These are phyloP conservation scores for Agarophyton chilense DNA, from an alignment of 23 red algal genomes.

Conservation along the genomic window DNA sequence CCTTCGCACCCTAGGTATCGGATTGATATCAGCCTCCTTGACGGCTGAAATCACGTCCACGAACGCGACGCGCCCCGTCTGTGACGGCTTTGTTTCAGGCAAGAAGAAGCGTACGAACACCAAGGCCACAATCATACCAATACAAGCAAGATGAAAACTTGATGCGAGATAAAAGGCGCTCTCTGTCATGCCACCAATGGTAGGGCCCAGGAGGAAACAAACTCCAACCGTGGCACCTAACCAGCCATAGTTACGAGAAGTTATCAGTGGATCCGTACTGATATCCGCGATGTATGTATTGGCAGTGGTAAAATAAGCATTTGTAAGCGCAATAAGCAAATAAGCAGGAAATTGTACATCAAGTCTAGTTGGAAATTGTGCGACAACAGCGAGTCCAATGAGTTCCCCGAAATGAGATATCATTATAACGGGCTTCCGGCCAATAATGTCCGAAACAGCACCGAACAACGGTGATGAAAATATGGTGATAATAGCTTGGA, in stretches of 20 bases:
- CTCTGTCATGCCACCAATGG: conserved; percentile 56
- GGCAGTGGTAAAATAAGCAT: conserved; percentile 64
- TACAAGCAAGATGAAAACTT: conserved; percentile 45
- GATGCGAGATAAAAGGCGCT: conserved; percentile 30
- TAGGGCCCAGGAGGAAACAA: conserved; percentile 63
- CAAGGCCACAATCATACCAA: conserved; percentile 10
- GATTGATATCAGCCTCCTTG: conserved; percentile 38
- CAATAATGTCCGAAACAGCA: conserved; percentile 54
- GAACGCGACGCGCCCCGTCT: background rate
- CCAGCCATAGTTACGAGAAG: conserved; percentile 54
- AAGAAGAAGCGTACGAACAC: conserved; percentile 46
- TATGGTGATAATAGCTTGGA: conserved; percentile 47
- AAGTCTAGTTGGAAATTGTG: conserved; percentile 27
- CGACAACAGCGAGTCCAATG: conserved; percentile 42
- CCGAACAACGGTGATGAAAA: conserved; percentile 63
- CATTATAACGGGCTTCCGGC: conserved; percentile 63
- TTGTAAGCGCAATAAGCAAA: conserved; percentile 45
- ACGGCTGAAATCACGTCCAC: background rate
- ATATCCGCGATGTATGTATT: conserved; percentile 63
- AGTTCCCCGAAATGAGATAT: conserved; percentile 47
- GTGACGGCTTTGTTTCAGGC: conserved; percentile 53
- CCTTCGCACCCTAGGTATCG: conserved; percentile 48
- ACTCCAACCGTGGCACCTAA: conserved; percentile 54
- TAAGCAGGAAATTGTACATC: conserved; percentile 35
- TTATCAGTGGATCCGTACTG: background rate